Conservation (phyloP, 257 asterid genomes). For the Rehmannia glutinosa region DNA sequence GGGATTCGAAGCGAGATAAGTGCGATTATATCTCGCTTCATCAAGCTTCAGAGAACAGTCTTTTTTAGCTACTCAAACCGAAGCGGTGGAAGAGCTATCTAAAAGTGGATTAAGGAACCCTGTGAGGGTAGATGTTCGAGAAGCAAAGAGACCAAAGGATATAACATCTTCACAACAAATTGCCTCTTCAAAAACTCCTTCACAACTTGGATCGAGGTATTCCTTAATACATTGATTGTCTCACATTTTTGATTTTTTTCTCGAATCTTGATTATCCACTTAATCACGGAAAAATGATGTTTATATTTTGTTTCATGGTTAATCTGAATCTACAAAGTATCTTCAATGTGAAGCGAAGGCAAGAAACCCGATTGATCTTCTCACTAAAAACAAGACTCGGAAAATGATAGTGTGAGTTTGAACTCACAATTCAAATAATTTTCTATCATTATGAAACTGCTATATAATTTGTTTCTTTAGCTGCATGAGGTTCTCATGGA, state of each 20-base stretch:
- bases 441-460: background rate
- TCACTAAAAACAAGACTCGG: conserved; percentile 47
- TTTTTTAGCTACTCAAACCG: conserved; percentile 92
- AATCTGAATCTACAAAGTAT: conserved; percentile 54
- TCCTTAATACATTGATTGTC: conserved; percentile 1
- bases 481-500: conserved; percentile 20
- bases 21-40: conserved; percentile 72
- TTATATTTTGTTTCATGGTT: conserved; percentile 6
- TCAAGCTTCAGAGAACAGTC: conserved; percentile 90
- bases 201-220: conserved; percentile 80
- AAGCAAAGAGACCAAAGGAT: conserved; percentile 48
- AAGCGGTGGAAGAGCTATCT: conserved; percentile 87
- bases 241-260: background rate
- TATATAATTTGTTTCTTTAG: conserved; percentile 2
- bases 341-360: conserved; percentile 90
- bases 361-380: conserved; percentile 73
- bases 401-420: conserved; percentile 69
- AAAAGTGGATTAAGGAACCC: conserved; percentile 94
- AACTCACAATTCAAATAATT: background rate
- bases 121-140: conserved; percentile 82
- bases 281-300: conserved; percentile 17
- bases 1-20: conserved; percentile 94
- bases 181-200: conserved; percentile 73
- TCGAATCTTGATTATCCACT: background rate
- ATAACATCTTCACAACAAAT: conserved; percentile 42